Evolutionary conservation across 768 basidiomycete species (phyloP), one percentile per base, ranked within the genome.

Genomic region (Infundibulicybe gibba): DNA sequence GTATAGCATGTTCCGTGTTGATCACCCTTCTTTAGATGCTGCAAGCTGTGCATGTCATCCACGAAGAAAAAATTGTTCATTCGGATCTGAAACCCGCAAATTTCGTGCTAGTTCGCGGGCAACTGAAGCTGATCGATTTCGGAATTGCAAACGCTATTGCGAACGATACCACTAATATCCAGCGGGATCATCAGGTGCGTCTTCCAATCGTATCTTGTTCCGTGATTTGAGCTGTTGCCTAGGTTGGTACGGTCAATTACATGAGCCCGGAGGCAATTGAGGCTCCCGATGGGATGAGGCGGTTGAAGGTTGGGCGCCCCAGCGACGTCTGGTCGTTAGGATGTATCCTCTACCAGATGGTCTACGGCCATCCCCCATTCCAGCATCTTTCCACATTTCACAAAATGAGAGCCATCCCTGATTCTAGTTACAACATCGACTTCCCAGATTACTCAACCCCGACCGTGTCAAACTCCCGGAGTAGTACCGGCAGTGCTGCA

Each of bases 61-160:
- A 99, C 59, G 90, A 95, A 53, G 94, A 97, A 69, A 95, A 95
- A 67, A 97, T 99, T 51, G 95, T 99, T 2, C 95, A 99, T 66
- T 95, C 94, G 15, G 95, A 99, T 66, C 75, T 98, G 46, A 99
- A 99, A 63, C 95, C 95, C 5, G 95, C 97, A 3, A 99, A 99
- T 65, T 99, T 99, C 54, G 94, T 99, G 16, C 75, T 99, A 25
- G 95, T 98, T 47, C 85, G 87, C 49, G 95, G 95, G 5, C 87
- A 92, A 54, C 73, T 99, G 47, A 99, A 99, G 76, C 71, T 99
- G 52, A 99, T 99, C 54, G 95, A 99, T 64, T 99, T 99, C 60
- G 95, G 95, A n/a, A 99, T 99, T 58, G 94, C 95, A 12, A 97
- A 97, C 61, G 94, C 94, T 8, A 95, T 99, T 54, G 94, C 94